phyloP scores from a whole-genome alignment of 2,329 filamentous ascomycete species.

The Cylindrodendrum hubeiense region DNA sequence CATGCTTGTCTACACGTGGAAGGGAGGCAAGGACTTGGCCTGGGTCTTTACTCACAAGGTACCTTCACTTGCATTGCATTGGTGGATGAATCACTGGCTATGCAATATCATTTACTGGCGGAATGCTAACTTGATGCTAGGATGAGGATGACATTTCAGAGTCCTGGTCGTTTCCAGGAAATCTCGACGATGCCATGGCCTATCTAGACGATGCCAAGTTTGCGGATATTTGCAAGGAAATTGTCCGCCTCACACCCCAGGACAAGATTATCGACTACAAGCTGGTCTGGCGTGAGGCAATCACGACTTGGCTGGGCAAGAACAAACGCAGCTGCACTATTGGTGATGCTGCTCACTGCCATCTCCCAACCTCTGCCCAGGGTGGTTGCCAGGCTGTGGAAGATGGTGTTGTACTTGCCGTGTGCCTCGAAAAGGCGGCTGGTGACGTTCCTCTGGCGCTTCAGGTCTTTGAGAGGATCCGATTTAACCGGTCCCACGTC shows the following conservation, averaged over 20 bases:
- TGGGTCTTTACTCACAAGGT: slow-evolving; percentile 16
- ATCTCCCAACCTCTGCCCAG: slow-evolving; percentile 17
- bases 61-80: no score
- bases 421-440: slow-evolving; percentile 4
- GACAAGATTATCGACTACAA: slow-evolving; percentile 16
- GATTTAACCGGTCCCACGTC: slow-evolving; percentile 19
- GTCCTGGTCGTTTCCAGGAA: slow-evolving; percentile 10
- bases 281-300: slow-evolving; percentile 19
- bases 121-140: neutral
- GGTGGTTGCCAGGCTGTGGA: slow-evolving; percentile 14
- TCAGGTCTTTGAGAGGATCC: slow-evolving; percentile 17
- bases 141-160: slow-evolving; percentile 15
- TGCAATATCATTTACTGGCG: no score
- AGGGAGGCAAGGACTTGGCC: slow-evolving; percentile 12
- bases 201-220: slow-evolving; percentile 16
- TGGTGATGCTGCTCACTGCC: slow-evolving; percentile 19
- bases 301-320: slow-evolving; percentile 7
- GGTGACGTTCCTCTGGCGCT: slow-evolving; percentile 19
- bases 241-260: slow-evolving; percentile 4
- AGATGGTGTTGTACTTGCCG: slow-evolving; percentile 3
- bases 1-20: slow-evolving; percentile 17
- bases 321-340: slow-evolving; percentile 4
- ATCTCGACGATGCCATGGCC: neutral
- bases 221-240: slow-evolving; percentile 5
- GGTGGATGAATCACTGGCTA: no score